Conservation (phyloP, 2,329 filamentous ascomycete genomes). For the Neocucurbitaria cava region DNA sequence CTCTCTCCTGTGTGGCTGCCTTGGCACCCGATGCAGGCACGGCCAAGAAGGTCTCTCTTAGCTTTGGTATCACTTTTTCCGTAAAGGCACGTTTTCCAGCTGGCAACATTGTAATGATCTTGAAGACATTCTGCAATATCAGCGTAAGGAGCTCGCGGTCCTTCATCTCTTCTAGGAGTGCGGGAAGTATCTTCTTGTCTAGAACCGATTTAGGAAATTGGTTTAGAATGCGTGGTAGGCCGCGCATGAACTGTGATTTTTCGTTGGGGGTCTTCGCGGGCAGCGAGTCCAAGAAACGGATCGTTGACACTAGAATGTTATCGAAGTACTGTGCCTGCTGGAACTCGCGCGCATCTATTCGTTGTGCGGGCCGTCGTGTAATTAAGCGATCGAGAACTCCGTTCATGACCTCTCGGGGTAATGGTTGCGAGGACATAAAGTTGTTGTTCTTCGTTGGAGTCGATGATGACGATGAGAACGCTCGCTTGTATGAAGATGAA, state of each 20-base stretch:
- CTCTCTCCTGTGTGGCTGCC: constrained; percentile 69
- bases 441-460: constrained; percentile 82
- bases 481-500: constrained; percentile 80
- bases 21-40: constrained; percentile 53
- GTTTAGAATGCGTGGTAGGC: constrained; percentile 82
- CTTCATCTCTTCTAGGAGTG: constrained; percentile 90
- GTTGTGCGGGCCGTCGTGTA: constrained; percentile 83
- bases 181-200: constrained; percentile 92
- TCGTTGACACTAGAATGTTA: constrained; percentile 94
- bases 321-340: constrained; percentile 97
- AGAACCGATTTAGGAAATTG: constrained; percentile 94
- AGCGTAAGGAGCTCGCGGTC: constrained; percentile 85
- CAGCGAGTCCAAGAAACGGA: constrained; percentile 89
- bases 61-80: constrained; percentile 82
- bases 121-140: constrained; percentile 91
- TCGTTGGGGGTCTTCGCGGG: constrained; percentile 91
- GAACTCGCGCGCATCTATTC: constrained; percentile 87
- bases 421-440: constrained; percentile 78
- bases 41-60: constrained; percentile 82
- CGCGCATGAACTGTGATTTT: constrained; percentile 90
- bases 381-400: constrained; percentile 85
- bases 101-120: constrained; percentile 80
- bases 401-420: constrained; percentile 78
- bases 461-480: constrained; percentile 79
- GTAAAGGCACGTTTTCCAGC: constrained; percentile 76